Percentiles rank a stretch among this genome's conserved stretches.
These are phyloP conservation scores for Geotrichum histeridarum DNA, from an alignment of 1,139 yeast genomes.

Conservation along the genomic window DNA sequence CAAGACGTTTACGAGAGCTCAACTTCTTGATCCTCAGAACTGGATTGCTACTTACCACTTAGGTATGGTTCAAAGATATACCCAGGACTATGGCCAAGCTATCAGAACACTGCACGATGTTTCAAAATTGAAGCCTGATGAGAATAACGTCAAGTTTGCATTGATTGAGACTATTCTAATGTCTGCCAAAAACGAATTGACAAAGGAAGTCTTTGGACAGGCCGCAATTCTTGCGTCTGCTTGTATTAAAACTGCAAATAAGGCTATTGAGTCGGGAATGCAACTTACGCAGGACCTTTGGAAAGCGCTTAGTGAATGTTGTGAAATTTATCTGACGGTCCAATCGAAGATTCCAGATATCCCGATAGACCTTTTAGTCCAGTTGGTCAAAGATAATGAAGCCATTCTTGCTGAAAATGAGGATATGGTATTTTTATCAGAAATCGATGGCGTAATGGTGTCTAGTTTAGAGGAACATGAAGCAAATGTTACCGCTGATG, in stretches of 20 bases:
- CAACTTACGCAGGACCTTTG: conserved; percentile 47
- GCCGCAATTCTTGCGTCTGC: conserved; percentile 48
- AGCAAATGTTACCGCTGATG: conserved; percentile 1
- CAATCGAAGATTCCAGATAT: conserved; percentile 42
- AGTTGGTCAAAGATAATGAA: conserved; percentile 11
- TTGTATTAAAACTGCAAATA: conserved; percentile 38
- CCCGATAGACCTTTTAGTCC: conserved; percentile 37
- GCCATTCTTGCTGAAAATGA: conserved; percentile 16
- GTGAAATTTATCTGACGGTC: conserved; percentile 44
- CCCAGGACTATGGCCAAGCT: conserved; percentile 51
- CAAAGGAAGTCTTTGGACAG: conserved; percentile 61
- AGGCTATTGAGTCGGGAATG: conserved; percentile 23
- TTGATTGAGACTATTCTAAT: conserved; percentile 54
- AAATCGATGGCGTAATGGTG: conserved; percentile 19
- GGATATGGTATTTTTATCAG: conserved; percentile 13
- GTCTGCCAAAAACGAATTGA: conserved; percentile 50
- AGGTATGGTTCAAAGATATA: conserved; percentile 53
- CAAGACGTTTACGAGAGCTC: conserved; percentile 70
- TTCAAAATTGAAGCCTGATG: conserved; percentile 43
- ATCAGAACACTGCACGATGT: conserved; percentile 44
- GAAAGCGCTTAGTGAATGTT: conserved; percentile 50
- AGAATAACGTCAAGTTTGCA: conserved; percentile 54
- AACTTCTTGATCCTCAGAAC: conserved; percentile 47
- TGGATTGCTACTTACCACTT: conserved; percentile 65
- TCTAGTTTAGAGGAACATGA: conserved; percentile 16